Evolutionary conservation across 352 stramenopile species (phyloP).

Genomic region (Pilasporangium apinafurcum): DNA sequence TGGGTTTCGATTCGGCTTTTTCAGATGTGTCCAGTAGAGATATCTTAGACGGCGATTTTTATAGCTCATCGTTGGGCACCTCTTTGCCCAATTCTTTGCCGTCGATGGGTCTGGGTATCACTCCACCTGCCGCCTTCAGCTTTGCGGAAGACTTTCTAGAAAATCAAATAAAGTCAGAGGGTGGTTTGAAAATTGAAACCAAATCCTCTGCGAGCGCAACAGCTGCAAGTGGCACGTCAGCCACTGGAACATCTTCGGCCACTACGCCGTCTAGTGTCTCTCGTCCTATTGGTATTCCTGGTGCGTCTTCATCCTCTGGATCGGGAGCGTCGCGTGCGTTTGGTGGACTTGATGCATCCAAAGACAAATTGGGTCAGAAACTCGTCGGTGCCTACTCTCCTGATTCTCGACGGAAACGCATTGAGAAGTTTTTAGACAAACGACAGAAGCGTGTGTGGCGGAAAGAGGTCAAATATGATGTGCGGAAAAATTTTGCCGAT

Average conservation of each 20-base stretch:
- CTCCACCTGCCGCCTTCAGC: constrained; percentile 72
- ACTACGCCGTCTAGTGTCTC: constrained; percentile 37
- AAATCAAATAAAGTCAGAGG: constrained; percentile 57
- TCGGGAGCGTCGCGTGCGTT: constrained; percentile 30
- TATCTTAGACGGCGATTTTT: constrained; percentile 78
- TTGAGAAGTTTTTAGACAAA: constrained; percentile 95
- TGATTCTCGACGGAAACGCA: constrained; percentile 88
- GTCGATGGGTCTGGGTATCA: constrained; percentile 84
- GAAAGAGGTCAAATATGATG: constrained; percentile 97
- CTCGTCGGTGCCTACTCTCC: constrained; percentile 95
- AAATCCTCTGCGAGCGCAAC: constrained; percentile 12
- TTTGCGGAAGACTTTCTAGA: constrained; percentile 85
- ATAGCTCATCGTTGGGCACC: constrained; percentile 75
- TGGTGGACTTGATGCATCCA: constrained; percentile 22
- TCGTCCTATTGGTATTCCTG: constrained; percentile 77
- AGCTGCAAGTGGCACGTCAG: constrained; percentile 1
- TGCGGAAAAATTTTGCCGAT: constrained; percentile 98
- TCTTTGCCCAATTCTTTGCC: constrained; percentile 81
- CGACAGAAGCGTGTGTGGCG: constrained; percentile 92
- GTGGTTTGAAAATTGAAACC: constrained; percentile 25
- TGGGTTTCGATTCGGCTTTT: constrained; percentile 82
- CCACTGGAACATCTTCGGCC: not conserved
- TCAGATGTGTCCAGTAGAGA: constrained; percentile 66
- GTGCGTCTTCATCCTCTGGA: constrained; percentile 25
- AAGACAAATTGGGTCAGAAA: constrained; percentile 58